Percentiles rank a stretch among this genome's conserved stretches.
phyloP scores from a whole-genome alignment of 2,329 filamentous ascomycete species.

The Hirsutella rhossiliensis region DNA sequence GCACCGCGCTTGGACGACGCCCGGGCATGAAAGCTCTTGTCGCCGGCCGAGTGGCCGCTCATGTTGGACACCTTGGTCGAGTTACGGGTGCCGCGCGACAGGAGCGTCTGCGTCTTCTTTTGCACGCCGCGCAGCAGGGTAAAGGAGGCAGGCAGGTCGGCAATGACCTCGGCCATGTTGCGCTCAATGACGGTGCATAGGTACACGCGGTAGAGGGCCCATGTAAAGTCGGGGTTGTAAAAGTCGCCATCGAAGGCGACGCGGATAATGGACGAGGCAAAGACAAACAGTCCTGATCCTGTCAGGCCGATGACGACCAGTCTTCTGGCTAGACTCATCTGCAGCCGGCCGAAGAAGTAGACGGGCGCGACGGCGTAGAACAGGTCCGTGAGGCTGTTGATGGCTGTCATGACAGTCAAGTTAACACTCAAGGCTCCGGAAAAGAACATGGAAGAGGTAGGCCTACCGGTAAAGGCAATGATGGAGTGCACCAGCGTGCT shows the following conservation, averaged over 20 bases:
- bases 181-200: background rate
- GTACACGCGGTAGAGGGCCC: background rate
- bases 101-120: background rate
- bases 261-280: background rate
- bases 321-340: background rate
- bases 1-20: too few relatives aligned
- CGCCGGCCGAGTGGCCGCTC: background rate
- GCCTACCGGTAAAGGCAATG: background rate
- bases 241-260: background rate
- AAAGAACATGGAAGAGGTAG: background rate
- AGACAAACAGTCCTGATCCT: background rate
- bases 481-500: background rate
- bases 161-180: background rate
- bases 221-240: background rate
- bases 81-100: background rate
- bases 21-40: too few relatives aligned
- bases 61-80: background rate
- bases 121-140: background rate
- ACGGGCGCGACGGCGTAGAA: background rate
- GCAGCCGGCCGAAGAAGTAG: background rate
- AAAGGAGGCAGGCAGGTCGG: background rate
- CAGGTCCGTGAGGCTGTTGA: background rate
- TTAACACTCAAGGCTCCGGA: too few relatives aligned
- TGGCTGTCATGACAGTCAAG: background rate
- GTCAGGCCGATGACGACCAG: background rate